phyloP scores from a whole-genome alignment of 805 yeast genomes.

The Citeromyces matritensis region DNA sequence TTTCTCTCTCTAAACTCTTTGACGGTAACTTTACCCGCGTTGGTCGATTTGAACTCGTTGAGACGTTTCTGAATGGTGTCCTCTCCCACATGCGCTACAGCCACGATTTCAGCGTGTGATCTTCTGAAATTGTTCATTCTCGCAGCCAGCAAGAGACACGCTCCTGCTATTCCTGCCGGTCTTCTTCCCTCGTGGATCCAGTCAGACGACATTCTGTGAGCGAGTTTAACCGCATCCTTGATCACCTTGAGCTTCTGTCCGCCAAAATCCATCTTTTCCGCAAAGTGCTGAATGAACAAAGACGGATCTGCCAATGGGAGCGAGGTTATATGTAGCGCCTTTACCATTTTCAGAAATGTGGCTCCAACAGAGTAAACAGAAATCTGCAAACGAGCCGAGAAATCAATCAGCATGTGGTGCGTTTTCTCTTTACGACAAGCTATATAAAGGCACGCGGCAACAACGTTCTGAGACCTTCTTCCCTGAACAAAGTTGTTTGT shows the following conservation, averaged over 20 bases:
- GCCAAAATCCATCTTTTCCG: constrained; percentile 76
- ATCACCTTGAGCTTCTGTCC: constrained; percentile 59
- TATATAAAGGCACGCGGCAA: constrained; percentile 87
- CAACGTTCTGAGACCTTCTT: constrained; percentile 87
- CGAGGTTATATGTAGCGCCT: constrained; percentile 57
- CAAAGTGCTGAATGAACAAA: constrained; percentile 84
- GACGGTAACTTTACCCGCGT: constrained; percentile 60
- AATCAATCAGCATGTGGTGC: constrained; percentile 92
- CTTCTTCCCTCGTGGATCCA: constrained; percentile 96
- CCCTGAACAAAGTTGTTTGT: constrained; percentile 91
- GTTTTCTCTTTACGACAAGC: constrained; percentile 89
- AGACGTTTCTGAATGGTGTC: constrained; percentile 84
- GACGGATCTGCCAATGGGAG: constrained; percentile 92
- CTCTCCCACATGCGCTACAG: constrained; percentile 90
- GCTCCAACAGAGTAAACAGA: constrained; percentile 94
- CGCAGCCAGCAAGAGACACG: constrained; percentile 84
- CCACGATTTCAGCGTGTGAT: constrained; percentile 86
- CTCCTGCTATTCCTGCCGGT: constrained; percentile 98
- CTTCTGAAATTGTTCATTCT: constrained; percentile 93
- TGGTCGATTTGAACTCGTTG: constrained; percentile 72
- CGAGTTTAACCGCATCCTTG: constrained; percentile 74
- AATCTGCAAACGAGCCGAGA: constrained; percentile 77
- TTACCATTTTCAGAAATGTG: constrained; percentile 87
- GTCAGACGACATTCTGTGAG: constrained; percentile 83
- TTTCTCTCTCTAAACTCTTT: constrained; percentile 49